Conservation (phyloP, 805 yeast genomes). For the Cyberlindnera mycetangii region DNA sequence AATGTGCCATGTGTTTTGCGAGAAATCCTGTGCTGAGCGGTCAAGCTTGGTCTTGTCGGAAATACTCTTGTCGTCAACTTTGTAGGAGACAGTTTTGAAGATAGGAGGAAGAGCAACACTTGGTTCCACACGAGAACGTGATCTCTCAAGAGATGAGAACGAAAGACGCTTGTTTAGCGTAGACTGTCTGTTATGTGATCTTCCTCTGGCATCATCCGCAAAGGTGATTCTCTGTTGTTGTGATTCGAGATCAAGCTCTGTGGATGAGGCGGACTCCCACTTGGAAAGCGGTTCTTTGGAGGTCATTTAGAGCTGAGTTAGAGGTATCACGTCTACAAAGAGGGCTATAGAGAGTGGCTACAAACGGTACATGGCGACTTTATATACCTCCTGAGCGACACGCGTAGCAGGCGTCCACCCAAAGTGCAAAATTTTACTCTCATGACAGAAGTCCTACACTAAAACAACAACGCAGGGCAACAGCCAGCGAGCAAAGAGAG, state of each 20-base stretch:
- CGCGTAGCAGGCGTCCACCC: neutral
- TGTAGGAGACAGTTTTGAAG: slow-evolving; percentile 38
- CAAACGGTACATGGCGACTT: neutral
- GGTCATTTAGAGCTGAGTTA: slow-evolving; percentile 1
- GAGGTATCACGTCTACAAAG: neutral
- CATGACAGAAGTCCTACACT: neutral
- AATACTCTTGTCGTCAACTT: slow-evolving; percentile 28
- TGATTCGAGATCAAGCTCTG: slow-evolving; percentile 7
- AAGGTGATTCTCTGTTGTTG: slow-evolving; percentile 8
- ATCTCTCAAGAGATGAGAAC: slow-evolving; percentile 8
- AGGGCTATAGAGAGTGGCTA: neutral
- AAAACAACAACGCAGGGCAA: neutral
- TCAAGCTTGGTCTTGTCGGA: slow-evolving; percentile 16
- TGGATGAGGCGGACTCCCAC: slow-evolving; percentile 10
- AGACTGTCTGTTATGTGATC: neutral
- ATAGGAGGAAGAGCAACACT: slow-evolving; percentile 34
- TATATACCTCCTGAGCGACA: neutral
- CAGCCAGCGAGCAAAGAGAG: neutral
- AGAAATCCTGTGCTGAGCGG: slow-evolving; percentile 25
- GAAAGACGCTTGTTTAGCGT: slow-evolving; percentile 3
- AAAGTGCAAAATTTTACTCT: neutral
- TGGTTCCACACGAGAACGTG: slow-evolving; percentile 26
- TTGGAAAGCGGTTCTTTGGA: slow-evolving; percentile 3
- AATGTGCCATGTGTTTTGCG: slow-evolving; percentile 32
- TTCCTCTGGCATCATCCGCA: slow-evolving; percentile 4